A percentile compares a stretch with the other conserved stretches of the same genome.
Evolutionary conservation across 1,284 basidiomycete species (phyloP).

Genomic region (Pseudozyma tsukubaensis): DNA sequence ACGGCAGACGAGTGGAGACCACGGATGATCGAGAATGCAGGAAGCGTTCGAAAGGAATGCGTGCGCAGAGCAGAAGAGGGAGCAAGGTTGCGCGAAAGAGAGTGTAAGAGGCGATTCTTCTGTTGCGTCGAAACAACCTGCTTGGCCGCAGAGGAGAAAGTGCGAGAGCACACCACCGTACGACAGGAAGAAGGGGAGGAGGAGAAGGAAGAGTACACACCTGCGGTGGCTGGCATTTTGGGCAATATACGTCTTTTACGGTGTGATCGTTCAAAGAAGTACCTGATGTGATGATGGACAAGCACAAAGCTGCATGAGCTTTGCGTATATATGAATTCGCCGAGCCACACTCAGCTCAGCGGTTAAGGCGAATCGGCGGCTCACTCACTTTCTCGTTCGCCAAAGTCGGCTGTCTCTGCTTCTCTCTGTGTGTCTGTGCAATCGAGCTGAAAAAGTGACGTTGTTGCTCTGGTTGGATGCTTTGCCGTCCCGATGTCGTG

Average conservation of each 20-base stretch:
- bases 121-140: neutral
- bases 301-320: neutral
- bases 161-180: neutral
- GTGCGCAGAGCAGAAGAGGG: conserved; percentile 4
- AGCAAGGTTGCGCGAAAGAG: conserved; percentile 5
- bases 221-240: conserved; percentile 56
- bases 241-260: neutral
- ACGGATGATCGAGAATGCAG: neutral
- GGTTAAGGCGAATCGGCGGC: too few species aligned
- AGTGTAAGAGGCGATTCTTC: conserved; percentile 11
- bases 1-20: neutral
- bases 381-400: neutral
- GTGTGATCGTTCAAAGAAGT: too few species aligned
- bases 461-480: neutral
- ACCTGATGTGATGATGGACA: too few species aligned
- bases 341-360: too few species aligned
- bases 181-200: neutral
- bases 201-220: conserved; percentile 50
- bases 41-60: too few species aligned
- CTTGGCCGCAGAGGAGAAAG: neutral
- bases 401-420: too few species aligned
- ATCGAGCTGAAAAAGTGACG: too few species aligned
- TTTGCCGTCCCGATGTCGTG: conserved; percentile 14
- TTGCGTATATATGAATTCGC: too few species aligned
- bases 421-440: too few species aligned